Percentiles rank a stretch among this genome's conserved stretches.
Conservation (phyloP, 1,284 basidiomycete genomes). For the Phellopilus nigrolimitatus region DNA sequence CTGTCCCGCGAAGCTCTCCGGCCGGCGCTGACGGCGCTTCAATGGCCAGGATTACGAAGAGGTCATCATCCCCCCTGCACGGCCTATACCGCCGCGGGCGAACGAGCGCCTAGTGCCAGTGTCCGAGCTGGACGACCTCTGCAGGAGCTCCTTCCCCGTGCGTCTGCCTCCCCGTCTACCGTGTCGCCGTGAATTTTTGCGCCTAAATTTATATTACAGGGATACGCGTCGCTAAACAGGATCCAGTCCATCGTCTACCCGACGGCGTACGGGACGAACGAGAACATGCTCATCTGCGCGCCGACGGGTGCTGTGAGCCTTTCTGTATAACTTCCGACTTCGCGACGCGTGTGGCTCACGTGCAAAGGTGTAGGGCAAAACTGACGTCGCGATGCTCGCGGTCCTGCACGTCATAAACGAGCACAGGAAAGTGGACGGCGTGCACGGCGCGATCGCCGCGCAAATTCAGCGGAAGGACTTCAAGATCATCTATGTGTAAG, state of each 20-base stretch:
- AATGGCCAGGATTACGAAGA: constrained; percentile 66
- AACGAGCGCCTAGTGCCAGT: constrained; percentile 76
- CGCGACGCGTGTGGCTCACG: not conserved
- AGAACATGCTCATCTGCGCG: constrained; percentile 95
- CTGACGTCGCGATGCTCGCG: constrained; percentile 94
- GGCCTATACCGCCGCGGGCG: constrained; percentile 67
- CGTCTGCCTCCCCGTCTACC: no score
- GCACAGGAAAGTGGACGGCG: constrained; percentile 42
- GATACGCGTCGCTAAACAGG: constrained; percentile 86
- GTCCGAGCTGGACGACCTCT: constrained; percentile 72
- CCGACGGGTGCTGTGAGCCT: constrained; percentile 18
- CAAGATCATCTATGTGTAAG: constrained; percentile 96
- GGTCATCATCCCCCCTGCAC: constrained; percentile 86
- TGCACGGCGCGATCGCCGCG: constrained; percentile 38
- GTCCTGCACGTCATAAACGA: constrained; percentile 87
- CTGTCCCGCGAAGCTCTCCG: no score
- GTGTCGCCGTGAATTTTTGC: no score
- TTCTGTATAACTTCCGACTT: not conserved
- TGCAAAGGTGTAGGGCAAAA: constrained; percentile 77
- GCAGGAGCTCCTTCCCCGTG: constrained; percentile 86
- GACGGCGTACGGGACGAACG: constrained; percentile 90
- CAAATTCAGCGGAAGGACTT: constrained; percentile 72
- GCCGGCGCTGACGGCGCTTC: not conserved
- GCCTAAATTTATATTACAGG: constrained; percentile 39
- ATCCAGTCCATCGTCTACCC: constrained; percentile 96